These are phyloP conservation scores for Erucastrum elatum DNA, from an alignment of 345 rosid genomes.

Conservation along the genomic window DNA sequence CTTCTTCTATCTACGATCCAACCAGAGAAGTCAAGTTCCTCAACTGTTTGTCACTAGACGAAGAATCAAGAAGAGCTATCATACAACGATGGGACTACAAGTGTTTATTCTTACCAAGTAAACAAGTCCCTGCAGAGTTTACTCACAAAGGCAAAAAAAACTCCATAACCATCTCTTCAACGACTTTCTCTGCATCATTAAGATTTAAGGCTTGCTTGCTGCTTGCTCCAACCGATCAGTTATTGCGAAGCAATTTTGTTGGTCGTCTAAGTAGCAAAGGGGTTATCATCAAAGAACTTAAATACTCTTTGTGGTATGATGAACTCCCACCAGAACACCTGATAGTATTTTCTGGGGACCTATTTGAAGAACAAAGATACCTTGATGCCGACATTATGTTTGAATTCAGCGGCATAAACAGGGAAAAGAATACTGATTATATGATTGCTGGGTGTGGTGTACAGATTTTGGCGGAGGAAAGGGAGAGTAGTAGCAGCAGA, in stretches of 20 bases:
- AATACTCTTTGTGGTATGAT: not conserved
- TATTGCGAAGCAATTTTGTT: not conserved
- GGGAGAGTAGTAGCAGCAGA: not conserved
- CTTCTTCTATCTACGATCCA: not conserved
- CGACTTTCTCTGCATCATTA: not conserved
- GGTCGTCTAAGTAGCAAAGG: not conserved
- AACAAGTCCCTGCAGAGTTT: not conserved
- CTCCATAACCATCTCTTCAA: not conserved
- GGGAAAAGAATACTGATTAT: too few relatives aligned
- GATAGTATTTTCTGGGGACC: not conserved
- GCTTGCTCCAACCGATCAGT: not conserved
- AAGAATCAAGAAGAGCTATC: not conserved
- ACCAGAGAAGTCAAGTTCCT: not conserved
- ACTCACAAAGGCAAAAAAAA: not conserved
- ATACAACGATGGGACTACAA: not conserved
- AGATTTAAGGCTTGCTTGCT: not conserved
- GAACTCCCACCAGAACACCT: not conserved
- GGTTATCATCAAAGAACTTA: not conserved
- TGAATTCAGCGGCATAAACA: not conserved
- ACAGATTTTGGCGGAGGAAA: not conserved
- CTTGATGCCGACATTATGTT: not conserved
- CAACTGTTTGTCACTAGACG: not conserved
- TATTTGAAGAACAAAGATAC: too few relatives aligned
- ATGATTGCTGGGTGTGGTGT: not conserved
- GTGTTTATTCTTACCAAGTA: not conserved